phyloP scores from a whole-genome alignment of 2,329 filamentous ascomycete species.

The Colletotrichum simmondsii region DNA sequence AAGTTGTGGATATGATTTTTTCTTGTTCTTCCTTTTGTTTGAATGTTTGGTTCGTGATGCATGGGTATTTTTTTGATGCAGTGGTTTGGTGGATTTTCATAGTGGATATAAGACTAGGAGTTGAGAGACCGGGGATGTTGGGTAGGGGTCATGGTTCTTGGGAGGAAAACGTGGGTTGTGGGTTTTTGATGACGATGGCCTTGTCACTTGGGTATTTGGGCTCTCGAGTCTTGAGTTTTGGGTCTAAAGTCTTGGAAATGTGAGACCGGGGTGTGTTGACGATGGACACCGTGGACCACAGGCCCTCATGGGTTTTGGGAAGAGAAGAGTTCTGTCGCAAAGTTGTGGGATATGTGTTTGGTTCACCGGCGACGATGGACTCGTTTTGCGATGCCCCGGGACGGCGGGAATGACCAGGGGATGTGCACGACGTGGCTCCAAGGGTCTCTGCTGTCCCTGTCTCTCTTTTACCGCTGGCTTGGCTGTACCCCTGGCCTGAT shows the following conservation, averaged over 20 bases:
- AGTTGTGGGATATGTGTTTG: conserved; percentile 1
- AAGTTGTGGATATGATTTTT: background rate
- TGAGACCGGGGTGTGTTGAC: background rate
- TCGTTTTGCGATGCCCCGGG: background rate
- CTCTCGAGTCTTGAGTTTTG: no score
- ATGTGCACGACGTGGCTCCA: conserved; percentile 5
- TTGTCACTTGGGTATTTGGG: conserved; percentile 11
- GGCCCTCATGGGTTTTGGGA: background rate
- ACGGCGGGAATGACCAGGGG: background rate
- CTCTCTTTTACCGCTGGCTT: conserved; percentile 2
- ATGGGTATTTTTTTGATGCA: background rate
- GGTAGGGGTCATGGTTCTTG: background rate
- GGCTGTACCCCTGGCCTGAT: background rate
- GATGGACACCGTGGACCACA: background rate
- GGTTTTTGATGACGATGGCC: conserved; percentile 20
- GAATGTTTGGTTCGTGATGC: background rate
- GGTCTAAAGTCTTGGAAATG: background rate
- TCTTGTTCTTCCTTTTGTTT: background rate
- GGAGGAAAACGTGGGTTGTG: conserved; percentile 26
- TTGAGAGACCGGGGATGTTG: background rate
- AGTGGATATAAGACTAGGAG: background rate
- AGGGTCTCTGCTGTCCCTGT: background rate
- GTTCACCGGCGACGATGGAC: background rate
- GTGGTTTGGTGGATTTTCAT: background rate
- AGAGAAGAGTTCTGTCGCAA: background rate